Evolutionary conservation across 306 rosid species (phyloP).

Genomic region (Rosa multiflora): DNA sequence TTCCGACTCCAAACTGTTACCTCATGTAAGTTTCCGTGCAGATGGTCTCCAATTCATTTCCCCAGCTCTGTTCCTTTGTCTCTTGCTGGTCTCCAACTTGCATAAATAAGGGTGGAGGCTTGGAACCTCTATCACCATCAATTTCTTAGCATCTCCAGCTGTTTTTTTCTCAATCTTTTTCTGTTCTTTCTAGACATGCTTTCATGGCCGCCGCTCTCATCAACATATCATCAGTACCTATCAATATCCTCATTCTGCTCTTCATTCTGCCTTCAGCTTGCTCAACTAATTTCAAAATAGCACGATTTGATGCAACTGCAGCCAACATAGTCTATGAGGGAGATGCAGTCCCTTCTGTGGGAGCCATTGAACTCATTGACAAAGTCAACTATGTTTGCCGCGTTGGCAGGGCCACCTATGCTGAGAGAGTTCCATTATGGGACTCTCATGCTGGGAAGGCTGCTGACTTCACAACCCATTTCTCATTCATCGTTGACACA

Average conservation of each 20-base stretch:
- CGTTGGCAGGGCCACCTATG: conserved; percentile 18
- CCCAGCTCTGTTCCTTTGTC: not conserved
- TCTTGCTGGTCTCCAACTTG: not conserved
- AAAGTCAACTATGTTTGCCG: not conserved
- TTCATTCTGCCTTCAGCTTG: conserved; percentile 3
- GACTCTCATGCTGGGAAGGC: not conserved
- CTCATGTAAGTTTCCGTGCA: not conserved
- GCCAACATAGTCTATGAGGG: conserved; percentile 13
- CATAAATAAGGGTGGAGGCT: not conserved
- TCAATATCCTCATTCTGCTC: not conserved
- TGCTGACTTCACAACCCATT: not conserved
- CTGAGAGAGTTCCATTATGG: conserved; percentile 12
- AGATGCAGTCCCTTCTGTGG: conserved; percentile 10
- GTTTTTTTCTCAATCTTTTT: not conserved
- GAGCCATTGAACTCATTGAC: conserved; percentile 15
- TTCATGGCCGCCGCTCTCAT: not conserved
- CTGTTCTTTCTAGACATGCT: not conserved
- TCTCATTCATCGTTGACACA: conserved; percentile 8
- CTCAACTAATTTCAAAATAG: conserved; percentile 8
- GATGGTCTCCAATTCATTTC: not conserved
- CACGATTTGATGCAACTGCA: conserved; percentile 5
- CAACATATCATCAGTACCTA: not conserved
- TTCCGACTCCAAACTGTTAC: not conserved
- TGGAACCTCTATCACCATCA: not conserved
- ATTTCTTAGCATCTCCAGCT: not conserved